Evolutionary conservation across 2,329 filamentous ascomycete genomes (phyloP).

Genomic region (Cladophialophora yegresii): DNA sequence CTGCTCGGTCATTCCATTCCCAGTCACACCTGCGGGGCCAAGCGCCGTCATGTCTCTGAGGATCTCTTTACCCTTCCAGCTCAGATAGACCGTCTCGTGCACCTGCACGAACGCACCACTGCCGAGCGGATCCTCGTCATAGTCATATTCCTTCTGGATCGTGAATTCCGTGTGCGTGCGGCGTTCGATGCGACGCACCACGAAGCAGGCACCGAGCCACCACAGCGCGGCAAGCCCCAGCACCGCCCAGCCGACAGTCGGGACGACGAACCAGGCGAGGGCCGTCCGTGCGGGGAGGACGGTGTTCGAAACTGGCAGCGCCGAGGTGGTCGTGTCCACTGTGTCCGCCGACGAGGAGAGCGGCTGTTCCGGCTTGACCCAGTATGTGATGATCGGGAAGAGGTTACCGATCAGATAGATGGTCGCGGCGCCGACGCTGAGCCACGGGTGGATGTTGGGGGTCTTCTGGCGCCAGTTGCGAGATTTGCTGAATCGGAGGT

Average conservation of each 20-base stretch:
- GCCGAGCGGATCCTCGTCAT: neutral
- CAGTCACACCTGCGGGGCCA: neutral
- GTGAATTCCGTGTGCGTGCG: neutral
- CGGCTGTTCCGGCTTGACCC: conserved; percentile 1
- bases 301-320: neutral
- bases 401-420: conserved; percentile 3
- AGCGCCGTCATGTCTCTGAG: neutral
- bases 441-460: neutral
- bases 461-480: conserved; percentile 1
- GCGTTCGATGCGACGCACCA: neutral
- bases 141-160: neutral
- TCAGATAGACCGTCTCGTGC: conserved; percentile 3
- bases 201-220: neutral
- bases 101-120: conserved; percentile 1
- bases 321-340: neutral
- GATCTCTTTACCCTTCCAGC: neutral
- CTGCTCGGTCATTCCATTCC: neutral
- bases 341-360: neutral
- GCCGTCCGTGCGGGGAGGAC: neutral
- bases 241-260: neutral
- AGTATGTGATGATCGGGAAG: conserved; percentile 2
- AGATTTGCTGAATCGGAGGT: conserved; percentile 12
- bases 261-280: conserved; percentile 1
- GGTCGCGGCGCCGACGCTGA: conserved; percentile 4
- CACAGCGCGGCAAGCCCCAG: neutral